Conservation (phyloP, 2,329 filamentous ascomycete genomes). For the Botrytis medusae region DNA sequence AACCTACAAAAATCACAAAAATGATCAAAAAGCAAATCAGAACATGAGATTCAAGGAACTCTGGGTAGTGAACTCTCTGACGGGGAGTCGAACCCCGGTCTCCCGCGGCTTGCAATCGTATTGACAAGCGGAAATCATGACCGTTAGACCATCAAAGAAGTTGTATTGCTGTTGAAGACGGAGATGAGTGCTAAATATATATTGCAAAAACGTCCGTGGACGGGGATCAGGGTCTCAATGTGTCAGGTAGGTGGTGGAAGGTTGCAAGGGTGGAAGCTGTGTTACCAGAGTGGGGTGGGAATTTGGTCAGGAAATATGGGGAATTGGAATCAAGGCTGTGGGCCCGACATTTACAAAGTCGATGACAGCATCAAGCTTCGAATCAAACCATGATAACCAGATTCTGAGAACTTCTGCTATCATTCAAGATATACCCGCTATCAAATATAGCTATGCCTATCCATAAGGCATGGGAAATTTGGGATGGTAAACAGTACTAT, state of each 20-base stretch:
- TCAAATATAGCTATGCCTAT: neutral
- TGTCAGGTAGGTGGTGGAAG: no score
- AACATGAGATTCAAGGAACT: neutral
- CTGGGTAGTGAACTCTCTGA: constrained; percentile 5
- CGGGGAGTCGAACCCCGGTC: constrained; percentile 37
- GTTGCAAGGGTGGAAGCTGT: no score
- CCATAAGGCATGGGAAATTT: neutral
- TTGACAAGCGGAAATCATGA: constrained; percentile 35
- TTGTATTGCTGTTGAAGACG: no score
- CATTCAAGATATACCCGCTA: neutral
- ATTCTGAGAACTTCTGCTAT: neutral
- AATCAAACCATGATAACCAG: neutral
- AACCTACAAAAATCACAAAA: neutral
- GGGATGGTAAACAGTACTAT: neutral
- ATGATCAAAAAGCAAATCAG: neutral
- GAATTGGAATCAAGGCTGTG: neutral
- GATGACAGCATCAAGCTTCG: neutral
- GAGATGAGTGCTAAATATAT: accelerated
- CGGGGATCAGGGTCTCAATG: no score
- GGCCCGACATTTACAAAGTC: neutral
- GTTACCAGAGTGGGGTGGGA: no score
- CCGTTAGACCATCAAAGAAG: no score
- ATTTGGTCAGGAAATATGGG: neutral
- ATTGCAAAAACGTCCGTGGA: no score
- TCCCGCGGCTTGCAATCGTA: constrained; percentile 27